These are phyloP conservation scores for Anthostomella pinea DNA, from an alignment of 2,329 filamentous ascomycete genomes.

Conservation along the genomic window DNA sequence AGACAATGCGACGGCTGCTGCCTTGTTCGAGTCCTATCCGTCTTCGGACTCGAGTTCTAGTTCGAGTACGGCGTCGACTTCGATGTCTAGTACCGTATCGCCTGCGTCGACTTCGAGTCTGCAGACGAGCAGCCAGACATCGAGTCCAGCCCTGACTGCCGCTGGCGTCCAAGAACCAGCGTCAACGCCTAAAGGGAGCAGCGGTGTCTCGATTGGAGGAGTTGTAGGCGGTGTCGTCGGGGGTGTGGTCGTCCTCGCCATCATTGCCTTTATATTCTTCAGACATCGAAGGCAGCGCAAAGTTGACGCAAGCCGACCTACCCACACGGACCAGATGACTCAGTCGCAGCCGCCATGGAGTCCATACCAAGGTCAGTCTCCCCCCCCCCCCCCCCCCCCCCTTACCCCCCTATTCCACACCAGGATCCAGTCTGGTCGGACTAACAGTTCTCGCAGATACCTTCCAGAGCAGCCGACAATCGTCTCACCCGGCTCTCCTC, in stretches of 20 bases:
- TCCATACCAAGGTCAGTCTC: slow-evolving; percentile 15
- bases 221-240: slow-evolving; percentile 16
- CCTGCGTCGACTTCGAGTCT: background rate
- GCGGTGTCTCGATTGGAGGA: slow-evolving; percentile 2
- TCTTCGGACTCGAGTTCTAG: too few relatives aligned
- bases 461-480: too few relatives aligned
- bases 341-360: slow-evolving; percentile 11
- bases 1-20: slow-evolving; percentile 4
- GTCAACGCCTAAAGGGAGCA: background rate
- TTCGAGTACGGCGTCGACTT: slow-evolving; percentile 7
- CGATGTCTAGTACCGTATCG: background rate
- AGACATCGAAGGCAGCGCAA: slow-evolving; percentile 10
- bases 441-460: too few relatives aligned
- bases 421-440: background rate
- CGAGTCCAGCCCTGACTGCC: background rate
- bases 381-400: background rate
- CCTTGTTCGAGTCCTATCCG: too few relatives aligned
- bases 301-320: background rate
- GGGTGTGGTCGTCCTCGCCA: slow-evolving; percentile 5
- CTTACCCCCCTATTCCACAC: background rate
- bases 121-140: background rate
- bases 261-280: slow-evolving; percentile 10
- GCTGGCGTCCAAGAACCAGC: too few relatives aligned
- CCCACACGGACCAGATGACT: background rate
- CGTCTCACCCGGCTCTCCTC: too few relatives aligned